phyloP scores from a whole-genome alignment of 2,329 filamentous ascomycete species.

The Colletotrichum abscissum region DNA sequence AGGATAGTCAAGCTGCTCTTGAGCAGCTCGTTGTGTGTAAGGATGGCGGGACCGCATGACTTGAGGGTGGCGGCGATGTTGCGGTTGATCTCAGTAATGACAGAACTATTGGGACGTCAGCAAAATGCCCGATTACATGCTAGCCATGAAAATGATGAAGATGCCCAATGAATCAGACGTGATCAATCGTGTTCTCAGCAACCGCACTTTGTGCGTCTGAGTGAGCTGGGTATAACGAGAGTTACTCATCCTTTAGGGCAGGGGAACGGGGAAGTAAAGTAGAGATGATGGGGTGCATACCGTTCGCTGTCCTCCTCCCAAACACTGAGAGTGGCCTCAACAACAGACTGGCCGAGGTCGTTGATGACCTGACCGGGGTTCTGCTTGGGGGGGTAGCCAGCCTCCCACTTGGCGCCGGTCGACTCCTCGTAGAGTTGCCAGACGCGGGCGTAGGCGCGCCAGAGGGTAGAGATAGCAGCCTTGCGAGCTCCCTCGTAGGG shows the following conservation, averaged over 20 bases:
- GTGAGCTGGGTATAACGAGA: conserved; percentile 99
- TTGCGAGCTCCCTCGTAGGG: conserved; percentile 94
- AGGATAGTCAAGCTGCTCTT: conserved; percentile 82
- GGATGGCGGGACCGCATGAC: conserved; percentile 87
- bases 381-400: conserved; percentile 85
- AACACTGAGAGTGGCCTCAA: conserved; percentile 83
- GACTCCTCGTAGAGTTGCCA: conserved; percentile 88
- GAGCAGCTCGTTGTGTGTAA: conserved; percentile 78
- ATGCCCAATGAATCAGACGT: conserved; percentile 47
- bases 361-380: conserved; percentile 82
- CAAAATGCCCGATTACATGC: conserved; percentile 37
- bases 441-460: conserved; percentile 92
- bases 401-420: conserved; percentile 84
- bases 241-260: conserved; percentile 80
- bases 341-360: conserved; percentile 87
- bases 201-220: conserved; percentile 88
- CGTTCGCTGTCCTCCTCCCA: conserved; percentile 94
- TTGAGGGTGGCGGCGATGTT: conserved; percentile 92
- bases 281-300: conserved; percentile 65
- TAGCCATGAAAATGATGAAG: conserved; percentile 25
- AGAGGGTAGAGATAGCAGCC: conserved; percentile 89
- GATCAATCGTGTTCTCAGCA: conserved; percentile 84
- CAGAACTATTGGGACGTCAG: conserved; percentile 72
- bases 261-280: conserved; percentile 26
- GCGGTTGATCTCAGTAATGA: conserved; percentile 95